phyloP scores from a whole-genome alignment of 2,329 filamentous ascomycete genomes.

The Coniochaeta sp. region DNA sequence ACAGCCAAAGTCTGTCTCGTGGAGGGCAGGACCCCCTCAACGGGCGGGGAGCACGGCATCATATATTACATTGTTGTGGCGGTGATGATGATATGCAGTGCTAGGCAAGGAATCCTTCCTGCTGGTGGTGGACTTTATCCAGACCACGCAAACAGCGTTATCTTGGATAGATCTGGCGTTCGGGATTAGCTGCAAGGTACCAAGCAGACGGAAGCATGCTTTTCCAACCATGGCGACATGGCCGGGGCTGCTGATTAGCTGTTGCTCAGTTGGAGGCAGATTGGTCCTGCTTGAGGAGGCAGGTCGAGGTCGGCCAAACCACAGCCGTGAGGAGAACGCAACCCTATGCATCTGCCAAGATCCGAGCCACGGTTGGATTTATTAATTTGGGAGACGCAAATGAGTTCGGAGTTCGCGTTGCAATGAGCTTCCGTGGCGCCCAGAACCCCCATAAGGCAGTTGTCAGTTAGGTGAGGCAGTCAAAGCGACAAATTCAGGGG shows the following conservation, averaged over 20 bases:
- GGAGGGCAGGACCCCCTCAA: not conserved
- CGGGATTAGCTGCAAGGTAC: not conserved
- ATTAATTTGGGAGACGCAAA: not conserved
- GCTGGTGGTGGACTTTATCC: not conserved
- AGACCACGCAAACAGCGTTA: not conserved
- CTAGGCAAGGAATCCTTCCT: not conserved
- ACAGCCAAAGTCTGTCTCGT: not conserved
- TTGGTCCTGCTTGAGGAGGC: slow-evolving; percentile 16
- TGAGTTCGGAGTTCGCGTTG: not conserved
- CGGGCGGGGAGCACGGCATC: not conserved
- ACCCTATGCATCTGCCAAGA: slow-evolving; percentile 1
- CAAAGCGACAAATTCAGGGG: not conserved
- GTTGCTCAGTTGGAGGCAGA: slow-evolving; percentile 1
- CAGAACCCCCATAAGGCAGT: not conserved
- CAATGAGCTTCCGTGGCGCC: not conserved
- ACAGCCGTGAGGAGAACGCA: not conserved
- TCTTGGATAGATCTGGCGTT: not conserved
- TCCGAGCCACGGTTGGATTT: not conserved
- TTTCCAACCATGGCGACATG: not conserved
- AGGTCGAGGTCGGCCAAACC: slow-evolving; percentile 14
- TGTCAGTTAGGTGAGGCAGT: not conserved
- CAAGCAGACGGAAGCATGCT: not conserved
- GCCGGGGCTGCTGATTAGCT: not conserved
- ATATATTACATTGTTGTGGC: not conserved
- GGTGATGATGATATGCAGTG: not conserved